Base-by-base conservation (phyloP, 2,329 filamentous ascomycete species). In the Mycosphaerella arachidis region DNA sequence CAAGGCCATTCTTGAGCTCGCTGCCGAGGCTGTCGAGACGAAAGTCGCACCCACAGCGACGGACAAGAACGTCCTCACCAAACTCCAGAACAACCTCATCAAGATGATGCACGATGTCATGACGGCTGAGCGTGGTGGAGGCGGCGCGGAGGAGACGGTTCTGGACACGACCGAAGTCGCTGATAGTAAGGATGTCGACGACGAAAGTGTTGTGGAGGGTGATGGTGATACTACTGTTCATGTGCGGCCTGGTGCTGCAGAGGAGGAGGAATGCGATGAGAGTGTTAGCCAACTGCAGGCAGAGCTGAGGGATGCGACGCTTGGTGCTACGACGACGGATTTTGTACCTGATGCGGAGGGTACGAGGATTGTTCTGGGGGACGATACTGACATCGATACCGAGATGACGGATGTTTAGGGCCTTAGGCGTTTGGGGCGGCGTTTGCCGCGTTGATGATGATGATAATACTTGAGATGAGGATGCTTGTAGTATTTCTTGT, bases 21-120 rank as follows among this genome's bases (percentile, higher is more conserved):
- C 79, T 18, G 71, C 69, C 6, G 78, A 81, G 68, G 76, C 78
- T 9, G 74, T 79, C n/a, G 76, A 82, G 48, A 76, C 75, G 24
- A 77, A 79, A 51, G 73, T 81, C 2, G 81, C 81, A 1, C 73
- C 77, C 1, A 82, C 86, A 55, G 78, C 78, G 5, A 77, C 82
- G 20, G 76, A 82, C 33, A 76, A 80, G 6, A 83, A 84, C 51
- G 75, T 77, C 24, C 74, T 86, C n/a, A 78, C 79, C 61, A 86
- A 85, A 63, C 66, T 87, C 1, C 78, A 79, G 58, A 70, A 71
- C 20, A 69, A 69, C 7, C 67, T 87, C 10, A 77, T 82, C 56
- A 84, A 86, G 66, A 77, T 82, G 13, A 77, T 86, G 58, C 77
- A 81, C 58, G 78, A 73, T 60, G 63, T 70, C 31, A 69, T 67